phyloP scores from a whole-genome alignment of 352 stramenopile species.

The Globisporangium polare region DNA sequence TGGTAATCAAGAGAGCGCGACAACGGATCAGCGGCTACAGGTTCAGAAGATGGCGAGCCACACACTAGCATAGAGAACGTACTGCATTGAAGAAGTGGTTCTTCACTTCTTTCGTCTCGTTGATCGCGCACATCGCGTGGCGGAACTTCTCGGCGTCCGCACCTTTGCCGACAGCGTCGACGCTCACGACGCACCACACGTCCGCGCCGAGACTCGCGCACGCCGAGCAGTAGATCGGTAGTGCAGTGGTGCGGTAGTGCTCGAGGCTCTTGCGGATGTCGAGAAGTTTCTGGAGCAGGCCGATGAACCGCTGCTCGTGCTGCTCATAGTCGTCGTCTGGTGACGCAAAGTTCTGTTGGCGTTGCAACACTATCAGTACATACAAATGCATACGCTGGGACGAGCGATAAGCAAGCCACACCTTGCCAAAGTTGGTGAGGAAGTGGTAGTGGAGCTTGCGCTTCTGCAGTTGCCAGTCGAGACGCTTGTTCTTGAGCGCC shows the following conservation, averaged over 20 bases:
- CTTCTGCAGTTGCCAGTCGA: conserved; percentile 59
- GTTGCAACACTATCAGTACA: not conserved
- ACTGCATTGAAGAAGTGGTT: conserved; percentile 76
- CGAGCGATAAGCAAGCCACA: conserved; percentile 1
- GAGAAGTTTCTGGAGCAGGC: conserved; percentile 61
- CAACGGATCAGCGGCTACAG: not conserved
- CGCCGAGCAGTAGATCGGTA: conserved; percentile 59
- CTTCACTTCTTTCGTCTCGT: conserved; percentile 72
- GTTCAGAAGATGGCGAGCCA: not conserved
- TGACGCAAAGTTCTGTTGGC: conserved; percentile 35
- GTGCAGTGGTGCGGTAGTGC: conserved; percentile 52
- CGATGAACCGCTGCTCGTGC: conserved; percentile 66
- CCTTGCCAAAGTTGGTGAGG: conserved; percentile 51
- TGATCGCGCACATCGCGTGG: conserved; percentile 70
- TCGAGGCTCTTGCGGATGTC: conserved; percentile 71
- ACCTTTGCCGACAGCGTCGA: conserved; percentile 53
- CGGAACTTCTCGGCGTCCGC: conserved; percentile 69
- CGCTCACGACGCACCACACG: conserved; percentile 73
- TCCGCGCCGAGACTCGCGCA: conserved; percentile 62
- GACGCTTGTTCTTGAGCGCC: conserved; percentile 34
- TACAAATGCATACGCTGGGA: not conserved
- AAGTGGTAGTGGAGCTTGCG: conserved; percentile 56
- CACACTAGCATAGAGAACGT: not conserved
- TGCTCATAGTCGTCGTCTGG: conserved; percentile 65
- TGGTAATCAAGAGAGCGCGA: conserved; percentile 10